Evolutionary conservation across 768 basidiomycete genomes (phyloP).

Genomic region (Nidularia sp.): DNA sequence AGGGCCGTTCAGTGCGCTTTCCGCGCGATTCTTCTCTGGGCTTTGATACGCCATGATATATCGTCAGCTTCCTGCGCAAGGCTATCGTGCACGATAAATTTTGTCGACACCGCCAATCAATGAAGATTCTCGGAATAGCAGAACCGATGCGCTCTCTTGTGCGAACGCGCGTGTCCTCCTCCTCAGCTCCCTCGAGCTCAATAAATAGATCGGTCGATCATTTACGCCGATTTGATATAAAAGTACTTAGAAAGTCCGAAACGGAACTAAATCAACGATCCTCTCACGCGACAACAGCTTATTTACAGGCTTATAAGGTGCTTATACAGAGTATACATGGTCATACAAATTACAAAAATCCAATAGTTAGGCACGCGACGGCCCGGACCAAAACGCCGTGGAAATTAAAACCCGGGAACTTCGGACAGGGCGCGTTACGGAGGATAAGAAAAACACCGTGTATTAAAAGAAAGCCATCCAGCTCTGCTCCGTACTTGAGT

Average conservation of each 20-base stretch:
- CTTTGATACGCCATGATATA: background rate
- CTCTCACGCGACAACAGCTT: background rate
- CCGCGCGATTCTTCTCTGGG: background rate
- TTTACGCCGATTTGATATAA: background rate
- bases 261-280: conserved; percentile 1
- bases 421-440: background rate
- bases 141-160: no score
- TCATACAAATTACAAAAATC: no score
- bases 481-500: conserved; percentile 33
- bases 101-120: no score
- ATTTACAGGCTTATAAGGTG: background rate
- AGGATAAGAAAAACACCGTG: conserved; percentile 1
- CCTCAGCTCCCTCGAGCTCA: background rate
- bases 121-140: no score
- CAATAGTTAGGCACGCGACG: no score
- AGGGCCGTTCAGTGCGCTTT: background rate
- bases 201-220: background rate
- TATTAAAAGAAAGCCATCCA: conserved; percentile 49
- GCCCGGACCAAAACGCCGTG: no score
- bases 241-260: background rate
- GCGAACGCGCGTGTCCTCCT: no score
- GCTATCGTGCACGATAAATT: no score
- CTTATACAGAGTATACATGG: background rate
- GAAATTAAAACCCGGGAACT: background rate
- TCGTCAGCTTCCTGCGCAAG: no score